These are phyloP conservation scores for Pichia exigua DNA, from an alignment of 805 yeast genomes.

Conservation along the genomic window DNA sequence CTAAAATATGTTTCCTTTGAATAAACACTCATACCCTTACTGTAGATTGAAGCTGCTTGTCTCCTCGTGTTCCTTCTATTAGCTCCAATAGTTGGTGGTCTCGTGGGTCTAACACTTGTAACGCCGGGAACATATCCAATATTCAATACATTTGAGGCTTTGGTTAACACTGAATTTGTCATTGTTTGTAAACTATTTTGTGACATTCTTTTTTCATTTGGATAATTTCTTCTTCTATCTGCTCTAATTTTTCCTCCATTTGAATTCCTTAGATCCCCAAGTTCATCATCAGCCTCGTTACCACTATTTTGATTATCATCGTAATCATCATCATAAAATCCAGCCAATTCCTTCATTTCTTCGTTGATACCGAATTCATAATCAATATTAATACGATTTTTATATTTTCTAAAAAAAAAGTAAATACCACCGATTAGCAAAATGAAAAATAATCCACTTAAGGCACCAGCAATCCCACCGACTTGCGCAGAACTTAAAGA, in stretches of 20 bases:
- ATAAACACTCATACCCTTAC: slow-evolving; percentile 22
- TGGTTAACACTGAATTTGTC: slow-evolving; percentile 63
- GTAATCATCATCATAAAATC: slow-evolving; percentile 25
- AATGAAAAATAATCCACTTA: slow-evolving; percentile 49
- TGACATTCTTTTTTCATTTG: slow-evolving; percentile 18
- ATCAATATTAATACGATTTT: slow-evolving; percentile 22
- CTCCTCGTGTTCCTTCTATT: slow-evolving; percentile 12
- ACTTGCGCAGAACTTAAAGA: slow-evolving; percentile 23
- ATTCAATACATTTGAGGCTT: slow-evolving; percentile 83
- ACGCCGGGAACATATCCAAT: slow-evolving; percentile 95
- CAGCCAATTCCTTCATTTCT: slow-evolving; percentile 6
- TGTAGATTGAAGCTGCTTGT: slow-evolving; percentile 13
- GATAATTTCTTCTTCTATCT: neutral
- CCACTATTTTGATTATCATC: slow-evolving; percentile 19
- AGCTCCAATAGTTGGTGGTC: slow-evolving; percentile 7
- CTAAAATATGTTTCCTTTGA: slow-evolving; percentile 29
- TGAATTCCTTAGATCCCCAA: slow-evolving; percentile 1
- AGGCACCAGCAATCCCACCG: slow-evolving; percentile 69
- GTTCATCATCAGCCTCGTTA: slow-evolving; percentile 6
- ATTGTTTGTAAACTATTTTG: slow-evolving; percentile 25
- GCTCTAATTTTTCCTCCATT: slow-evolving; percentile 16
- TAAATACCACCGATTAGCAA: slow-evolving; percentile 31
- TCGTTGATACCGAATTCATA: slow-evolving; percentile 12
- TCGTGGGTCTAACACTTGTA: slow-evolving; percentile 33
- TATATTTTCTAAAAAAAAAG: slow-evolving; percentile 37